Percentiles rank a stretch among this genome's conserved stretches.
Conservation (phyloP, 495 filamentous ascomycete genomes). For the Durotheca rogersii region DNA sequence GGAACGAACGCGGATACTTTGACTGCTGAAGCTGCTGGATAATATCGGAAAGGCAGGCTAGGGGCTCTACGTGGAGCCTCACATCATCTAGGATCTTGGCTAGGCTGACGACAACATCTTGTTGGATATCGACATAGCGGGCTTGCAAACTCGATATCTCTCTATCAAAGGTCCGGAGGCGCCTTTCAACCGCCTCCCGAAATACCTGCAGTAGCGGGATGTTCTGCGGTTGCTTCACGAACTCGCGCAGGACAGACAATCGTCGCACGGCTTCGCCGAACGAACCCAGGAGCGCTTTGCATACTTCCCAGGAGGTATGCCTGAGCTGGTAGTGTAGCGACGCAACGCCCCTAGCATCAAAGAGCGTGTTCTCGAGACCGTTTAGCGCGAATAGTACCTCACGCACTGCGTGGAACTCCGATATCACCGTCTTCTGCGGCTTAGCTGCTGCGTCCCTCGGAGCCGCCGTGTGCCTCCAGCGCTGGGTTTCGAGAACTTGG, state of each 20-base stretch:
- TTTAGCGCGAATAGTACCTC: constrained; percentile 84
- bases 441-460: constrained; percentile 34
- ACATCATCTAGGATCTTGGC: constrained; percentile 64
- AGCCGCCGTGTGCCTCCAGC: constrained; percentile 55
- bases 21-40: constrained; percentile 43
- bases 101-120: constrained; percentile 56
- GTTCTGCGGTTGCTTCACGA: constrained; percentile 33
- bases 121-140: constrained; percentile 43
- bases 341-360: constrained; percentile 45
- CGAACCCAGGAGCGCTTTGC: constrained; percentile 42
- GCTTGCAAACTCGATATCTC: constrained; percentile 48
- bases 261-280: constrained; percentile 44
- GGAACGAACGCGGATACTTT: constrained; percentile 49
- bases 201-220: constrained; percentile 54
- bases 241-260: constrained; percentile 41
- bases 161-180: constrained; percentile 46
- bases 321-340: constrained; percentile 39
- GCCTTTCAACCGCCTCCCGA: constrained; percentile 44
- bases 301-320: constrained; percentile 43
- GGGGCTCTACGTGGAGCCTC: constrained; percentile 50
- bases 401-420: constrained; percentile 72
- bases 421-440: constrained; percentile 52
- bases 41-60: constrained; percentile 55
- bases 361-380: constrained; percentile 75
- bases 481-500: constrained; percentile 59